Conservation (phyloP, 139 green algal genomes). For the Edaphochlamys debaryana region DNA sequence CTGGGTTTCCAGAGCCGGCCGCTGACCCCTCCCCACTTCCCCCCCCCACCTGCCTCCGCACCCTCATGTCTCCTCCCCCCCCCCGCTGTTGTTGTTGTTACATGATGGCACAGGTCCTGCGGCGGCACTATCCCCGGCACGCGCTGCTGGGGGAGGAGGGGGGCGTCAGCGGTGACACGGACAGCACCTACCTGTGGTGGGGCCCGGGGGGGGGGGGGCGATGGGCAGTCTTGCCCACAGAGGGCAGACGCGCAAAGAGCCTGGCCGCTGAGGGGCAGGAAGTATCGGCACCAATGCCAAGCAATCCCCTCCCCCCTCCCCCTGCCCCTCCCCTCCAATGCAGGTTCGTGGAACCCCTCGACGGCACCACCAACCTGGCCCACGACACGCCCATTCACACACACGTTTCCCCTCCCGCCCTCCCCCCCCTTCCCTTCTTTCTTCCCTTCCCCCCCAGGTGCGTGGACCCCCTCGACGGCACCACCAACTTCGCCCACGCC, state of each 20-base stretch:
- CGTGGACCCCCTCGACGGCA: slow-evolving; percentile 72
- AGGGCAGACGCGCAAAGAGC: too few species aligned
- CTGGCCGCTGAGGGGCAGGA: too few species aligned
- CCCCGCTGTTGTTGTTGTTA: too few species aligned
- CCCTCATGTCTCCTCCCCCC: too few species aligned
- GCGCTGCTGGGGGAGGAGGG: slow-evolving; percentile 93
- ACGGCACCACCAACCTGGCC: slow-evolving; percentile 92
- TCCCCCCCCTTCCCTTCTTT: background rate
- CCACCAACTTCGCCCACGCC: slow-evolving; percentile 89
- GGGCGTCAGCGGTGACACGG: slow-evolving; percentile 79
- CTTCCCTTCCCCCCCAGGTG: slow-evolving; percentile 5
- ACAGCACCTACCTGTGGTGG: slow-evolving; percentile 88
- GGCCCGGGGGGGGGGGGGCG: slow-evolving; percentile 26
- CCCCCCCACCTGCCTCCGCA: too few species aligned
- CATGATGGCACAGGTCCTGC: slow-evolving; percentile 28
- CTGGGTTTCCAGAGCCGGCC: too few species aligned
- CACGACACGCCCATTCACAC: too few species aligned
- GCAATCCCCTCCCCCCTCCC: background rate
- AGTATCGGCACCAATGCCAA: too few species aligned
- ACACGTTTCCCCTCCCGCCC: background rate
- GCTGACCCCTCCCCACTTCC: too few species aligned
- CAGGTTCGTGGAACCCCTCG: slow-evolving; percentile 60
- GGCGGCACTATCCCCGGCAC: slow-evolving; percentile 68
- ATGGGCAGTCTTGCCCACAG: too few species aligned
- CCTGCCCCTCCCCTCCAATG: background rate